Evolutionary conservation across 176 grass and related monocot species (phyloP), one percentile per base, ranked within the genome.

Genomic region (Secale cereale): DNA sequence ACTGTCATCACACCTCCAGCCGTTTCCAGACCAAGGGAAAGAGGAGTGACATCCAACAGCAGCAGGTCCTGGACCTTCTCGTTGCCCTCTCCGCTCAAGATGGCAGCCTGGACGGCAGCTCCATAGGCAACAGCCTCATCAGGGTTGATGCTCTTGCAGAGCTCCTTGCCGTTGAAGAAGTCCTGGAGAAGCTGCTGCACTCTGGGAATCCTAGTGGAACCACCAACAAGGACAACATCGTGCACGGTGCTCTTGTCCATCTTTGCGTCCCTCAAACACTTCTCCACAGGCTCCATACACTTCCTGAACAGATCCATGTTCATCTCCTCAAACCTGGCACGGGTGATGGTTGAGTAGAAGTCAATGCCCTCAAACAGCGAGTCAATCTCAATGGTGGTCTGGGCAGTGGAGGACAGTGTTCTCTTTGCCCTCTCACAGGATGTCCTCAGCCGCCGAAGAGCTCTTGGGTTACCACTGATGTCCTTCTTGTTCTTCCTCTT

Each of bases 61-160:
- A 89, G 75, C 22, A 91, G 78, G 74, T 92, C 90, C 86, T 92
- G 90, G 46, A 92, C 90, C 83, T 92, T 92, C 90, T 89, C 90
- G 3, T 92, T 92, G 79, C 90, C 90, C 90, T 91, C 90, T 6
- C 90, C 82, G 1, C 87, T 89, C 68, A 92, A 70, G 76, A 92
- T 89, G 27, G 91, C 64, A 1, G 91, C 87, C 85, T 87, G 91
- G 20, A 92, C 87, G 0, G 91, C 77, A 2, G 91, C 87, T 3
- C 91, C 91, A 0, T 89, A 92, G 16, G 87, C 87, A 1, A 92
- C 81, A 0, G 84, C 91, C 87, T 89, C 91, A 7, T 92, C 87
- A 1, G 87, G 91, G 84, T 92, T 89, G 77, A 92, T 92, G 84
- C 79, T 89, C 81, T 92, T 92, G 84, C 91, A 87, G 41, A 92